Conservation (phyloP, 352 stramenopile genomes). For the Pythium aquatile region DNA sequence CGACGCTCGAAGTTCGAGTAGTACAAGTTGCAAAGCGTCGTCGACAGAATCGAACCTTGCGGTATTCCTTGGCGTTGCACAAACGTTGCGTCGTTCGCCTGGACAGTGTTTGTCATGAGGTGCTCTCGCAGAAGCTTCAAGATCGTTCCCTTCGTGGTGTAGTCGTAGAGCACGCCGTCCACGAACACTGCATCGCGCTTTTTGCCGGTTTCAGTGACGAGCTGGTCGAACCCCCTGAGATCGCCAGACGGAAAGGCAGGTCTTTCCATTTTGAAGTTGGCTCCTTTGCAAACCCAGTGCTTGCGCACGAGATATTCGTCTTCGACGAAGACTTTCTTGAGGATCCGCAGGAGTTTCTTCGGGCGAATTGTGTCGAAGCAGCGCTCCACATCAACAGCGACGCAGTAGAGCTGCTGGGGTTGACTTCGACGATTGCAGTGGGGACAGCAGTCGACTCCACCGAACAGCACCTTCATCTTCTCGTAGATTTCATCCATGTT, state of each 20-base stretch:
- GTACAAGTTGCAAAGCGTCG: slow-evolving; percentile 79
- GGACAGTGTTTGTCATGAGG: slow-evolving; percentile 52
- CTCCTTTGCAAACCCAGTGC: slow-evolving; percentile 64
- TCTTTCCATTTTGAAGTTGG: slow-evolving; percentile 66
- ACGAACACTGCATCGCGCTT: slow-evolving; percentile 58
- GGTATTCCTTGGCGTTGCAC: slow-evolving; percentile 69
- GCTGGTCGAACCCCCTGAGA: slow-evolving; percentile 48
- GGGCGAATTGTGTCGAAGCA: slow-evolving; percentile 83
- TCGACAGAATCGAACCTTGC: slow-evolving; percentile 82
- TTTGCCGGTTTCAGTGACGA: slow-evolving; percentile 33
- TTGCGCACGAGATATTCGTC: slow-evolving; percentile 77
- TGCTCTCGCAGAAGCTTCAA: slow-evolving; percentile 64
- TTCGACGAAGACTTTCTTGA: slow-evolving; percentile 63
- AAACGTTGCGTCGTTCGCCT: slow-evolving; percentile 48
- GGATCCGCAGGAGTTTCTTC: slow-evolving; percentile 55
- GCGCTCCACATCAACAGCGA: slow-evolving; percentile 72
- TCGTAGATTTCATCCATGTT: slow-evolving; percentile 72
- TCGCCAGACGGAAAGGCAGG: slow-evolving; percentile 54
- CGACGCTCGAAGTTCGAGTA: slow-evolving; percentile 74
- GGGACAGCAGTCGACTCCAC: background rate
- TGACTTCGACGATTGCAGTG: background rate
- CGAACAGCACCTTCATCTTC: slow-evolving; percentile 47
- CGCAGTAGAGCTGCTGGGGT: slow-evolving; percentile 44
- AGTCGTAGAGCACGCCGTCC: slow-evolving; percentile 80
- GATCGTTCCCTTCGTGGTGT: slow-evolving; percentile 48